Conservation (phyloP, 305 asterid species). For the Plantago coronopus region DNA sequence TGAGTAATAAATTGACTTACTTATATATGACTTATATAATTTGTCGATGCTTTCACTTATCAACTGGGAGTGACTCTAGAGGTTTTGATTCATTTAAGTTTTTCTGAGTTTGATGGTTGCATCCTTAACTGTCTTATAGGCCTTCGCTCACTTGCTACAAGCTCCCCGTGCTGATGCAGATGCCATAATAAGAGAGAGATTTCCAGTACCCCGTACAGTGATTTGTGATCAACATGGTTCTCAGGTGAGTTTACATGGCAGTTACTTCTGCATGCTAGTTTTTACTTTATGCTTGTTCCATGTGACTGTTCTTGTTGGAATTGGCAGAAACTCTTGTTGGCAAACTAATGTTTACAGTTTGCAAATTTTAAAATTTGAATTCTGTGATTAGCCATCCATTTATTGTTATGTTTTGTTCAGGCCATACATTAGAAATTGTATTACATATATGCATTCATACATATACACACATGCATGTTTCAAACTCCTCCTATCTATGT, state of each 20-base stretch:
- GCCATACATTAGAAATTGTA: background rate
- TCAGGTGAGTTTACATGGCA: constrained; percentile 53
- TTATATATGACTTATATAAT: constrained; percentile 7
- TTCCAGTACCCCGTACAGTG: constrained; percentile 95
- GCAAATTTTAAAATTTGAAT: constrained; percentile 2
- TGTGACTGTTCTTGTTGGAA: constrained; percentile 7
- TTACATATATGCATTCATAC: background rate
- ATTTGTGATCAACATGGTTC: constrained; percentile 96
- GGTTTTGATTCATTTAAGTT: too few relatives aligned
- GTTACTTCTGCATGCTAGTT: background rate
- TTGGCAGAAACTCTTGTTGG: background rate
- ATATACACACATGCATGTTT: background rate
- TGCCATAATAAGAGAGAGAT: constrained; percentile 63
- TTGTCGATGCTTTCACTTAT: background rate
- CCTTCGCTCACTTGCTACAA: constrained; percentile 76
- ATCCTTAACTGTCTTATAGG: constrained; percentile 41
- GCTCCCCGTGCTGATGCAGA: constrained; percentile 82
- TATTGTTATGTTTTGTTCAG: background rate
- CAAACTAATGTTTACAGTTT: background rate
- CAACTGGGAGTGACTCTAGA: constrained; percentile 5
- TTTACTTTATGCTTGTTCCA: background rate
- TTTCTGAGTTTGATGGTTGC: background rate
- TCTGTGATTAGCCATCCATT: background rate
- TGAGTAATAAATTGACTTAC: constrained; percentile 5
- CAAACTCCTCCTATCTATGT: too few relatives aligned